Base-by-base conservation (phyloP, 495 filamentous ascomycete species). In the Trichoderma reesei region DNA sequence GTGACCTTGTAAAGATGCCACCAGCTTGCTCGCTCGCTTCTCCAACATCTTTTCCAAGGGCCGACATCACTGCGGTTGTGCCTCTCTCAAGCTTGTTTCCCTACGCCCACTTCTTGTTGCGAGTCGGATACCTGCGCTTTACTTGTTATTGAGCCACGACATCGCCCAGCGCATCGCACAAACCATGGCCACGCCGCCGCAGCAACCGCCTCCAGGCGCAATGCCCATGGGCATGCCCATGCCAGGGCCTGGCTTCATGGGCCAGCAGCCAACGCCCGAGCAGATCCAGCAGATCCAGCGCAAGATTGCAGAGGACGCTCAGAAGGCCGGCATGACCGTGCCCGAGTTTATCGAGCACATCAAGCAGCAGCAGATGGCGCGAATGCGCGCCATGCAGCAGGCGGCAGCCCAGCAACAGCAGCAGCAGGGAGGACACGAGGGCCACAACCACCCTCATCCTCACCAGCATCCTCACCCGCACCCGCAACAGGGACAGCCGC, bases 251-350 rank as follows among this genome's bases (percentile, higher is more conserved):
- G 61, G 61, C 14, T 34, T 44, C 39, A 42, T 46, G 31, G 70
- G 82, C 37, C 85, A 85, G 70, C 86, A 86, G 78, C 90, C 90
- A n/a, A 80, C 85, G 31, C 91, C 90, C 65, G 87, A 96, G 77
- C 90, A 96, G 78, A 87, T 96, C 65, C 83, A 82, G 34, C 79
- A 79, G 26, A 92, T 96, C 84, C 90, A 95, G 72, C 84, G 87
- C 70, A 90, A 94, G 75, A 79, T 96, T 67, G 89, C 88, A 59
- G 81, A 81, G 60, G 88, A 91, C 74, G 88, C 88, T 41, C 80
- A 87, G 68, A 86, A 83, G 76, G 81, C 85, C 68, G 89, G 89
- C 68, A 82, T 92, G 85, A 86, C 86, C 1, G 87, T 89, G 1
- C 86, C 87, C 64, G 79, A 90, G 74, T 90, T 90, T 68, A 82